Percentiles rank a stretch among this genome's conserved stretches.
Conservation (phyloP, 1,284 basidiomycete genomes). For the Omphalotus olearius region DNA sequence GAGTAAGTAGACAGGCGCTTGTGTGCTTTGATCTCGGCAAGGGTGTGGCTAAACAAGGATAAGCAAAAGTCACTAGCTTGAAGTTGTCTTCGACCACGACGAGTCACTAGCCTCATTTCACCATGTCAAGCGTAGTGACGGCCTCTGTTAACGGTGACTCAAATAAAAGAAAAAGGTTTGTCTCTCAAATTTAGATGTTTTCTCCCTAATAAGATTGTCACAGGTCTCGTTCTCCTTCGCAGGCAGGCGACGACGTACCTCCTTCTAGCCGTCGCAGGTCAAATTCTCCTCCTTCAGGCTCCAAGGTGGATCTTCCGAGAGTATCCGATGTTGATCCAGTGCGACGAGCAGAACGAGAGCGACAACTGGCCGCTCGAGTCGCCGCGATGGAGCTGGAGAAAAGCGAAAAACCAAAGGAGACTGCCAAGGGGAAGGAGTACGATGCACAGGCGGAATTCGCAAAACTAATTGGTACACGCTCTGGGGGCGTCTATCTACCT, state of each 20-base stretch:
- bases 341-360: slow-evolving; percentile 72
- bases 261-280: slow-evolving; percentile 63
- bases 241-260: slow-evolving; percentile 47
- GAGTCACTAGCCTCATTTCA: slow-evolving; percentile 7
- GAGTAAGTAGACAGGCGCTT: background rate
- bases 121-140: slow-evolving; percentile 47
- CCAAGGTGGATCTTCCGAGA: slow-evolving; percentile 46
- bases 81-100: background rate
- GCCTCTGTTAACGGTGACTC: slow-evolving; percentile 31
- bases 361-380: slow-evolving; percentile 68
- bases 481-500: slow-evolving; percentile 96
- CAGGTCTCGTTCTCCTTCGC: slow-evolving; percentile 57
- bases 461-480: slow-evolving; percentile 73
- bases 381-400: slow-evolving; percentile 73
- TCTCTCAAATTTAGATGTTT: background rate
- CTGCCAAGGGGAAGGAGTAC: slow-evolving; percentile 48
- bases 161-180: slow-evolving; percentile 55
- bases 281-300: slow-evolving; percentile 43
- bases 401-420: slow-evolving; percentile 43
- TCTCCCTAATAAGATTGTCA: background rate
- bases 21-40: background rate
- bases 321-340: slow-evolving; percentile 76
- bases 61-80: background rate
- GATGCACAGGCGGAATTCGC: slow-evolving; percentile 79
- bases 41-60: background rate